Conservation (phyloP, 2,329 filamentous ascomycete species). For the Epichloe brachyelytri region DNA sequence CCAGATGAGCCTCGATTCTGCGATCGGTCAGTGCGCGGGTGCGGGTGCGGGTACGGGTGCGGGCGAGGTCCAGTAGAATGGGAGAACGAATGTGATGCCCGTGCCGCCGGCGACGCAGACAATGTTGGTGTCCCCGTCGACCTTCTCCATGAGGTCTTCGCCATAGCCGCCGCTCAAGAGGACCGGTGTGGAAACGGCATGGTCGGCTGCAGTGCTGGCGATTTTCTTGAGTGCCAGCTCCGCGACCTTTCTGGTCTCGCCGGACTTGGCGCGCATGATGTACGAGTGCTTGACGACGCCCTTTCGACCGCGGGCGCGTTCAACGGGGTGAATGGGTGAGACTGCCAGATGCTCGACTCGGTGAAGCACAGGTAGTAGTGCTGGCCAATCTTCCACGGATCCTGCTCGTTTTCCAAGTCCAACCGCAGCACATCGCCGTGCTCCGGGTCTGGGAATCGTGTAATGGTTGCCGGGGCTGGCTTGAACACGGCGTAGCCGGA, state of each 20-base stretch:
- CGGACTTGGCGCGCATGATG: slow-evolving; percentile 42
- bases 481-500: slow-evolving; percentile 34
- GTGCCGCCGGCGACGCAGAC: slow-evolving; percentile 28
- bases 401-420: slow-evolving; percentile 49
- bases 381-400: slow-evolving; percentile 52
- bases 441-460: slow-evolving; percentile 39
- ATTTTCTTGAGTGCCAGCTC: slow-evolving; percentile 27
- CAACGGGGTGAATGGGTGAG: slow-evolving; percentile 56
- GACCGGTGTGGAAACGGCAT: slow-evolving; percentile 32
- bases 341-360: slow-evolving; percentile 55
- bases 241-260: slow-evolving; percentile 46
- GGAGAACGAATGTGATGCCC: slow-evolving; percentile 27
- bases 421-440: slow-evolving; percentile 51
- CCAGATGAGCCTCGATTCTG: slow-evolving; percentile 51
- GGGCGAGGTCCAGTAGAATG: slow-evolving; percentile 20
- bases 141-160: slow-evolving; percentile 29
- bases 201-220: slow-evolving; percentile 10
- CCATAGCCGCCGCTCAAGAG: slow-evolving; percentile 54
- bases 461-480: slow-evolving; percentile 32
- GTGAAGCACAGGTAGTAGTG: slow-evolving; percentile 62
- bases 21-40: slow-evolving; percentile 32
- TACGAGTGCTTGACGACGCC: slow-evolving; percentile 38
- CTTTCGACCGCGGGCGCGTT: slow-evolving; percentile 33
- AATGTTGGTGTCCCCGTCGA: slow-evolving; percentile 27
- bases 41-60: slow-evolving; percentile 24